Evolutionary conservation across 306 rosid species (phyloP), one percentile per base, ranked within the genome.

Genomic region (Abrus pulchellus): DNA sequence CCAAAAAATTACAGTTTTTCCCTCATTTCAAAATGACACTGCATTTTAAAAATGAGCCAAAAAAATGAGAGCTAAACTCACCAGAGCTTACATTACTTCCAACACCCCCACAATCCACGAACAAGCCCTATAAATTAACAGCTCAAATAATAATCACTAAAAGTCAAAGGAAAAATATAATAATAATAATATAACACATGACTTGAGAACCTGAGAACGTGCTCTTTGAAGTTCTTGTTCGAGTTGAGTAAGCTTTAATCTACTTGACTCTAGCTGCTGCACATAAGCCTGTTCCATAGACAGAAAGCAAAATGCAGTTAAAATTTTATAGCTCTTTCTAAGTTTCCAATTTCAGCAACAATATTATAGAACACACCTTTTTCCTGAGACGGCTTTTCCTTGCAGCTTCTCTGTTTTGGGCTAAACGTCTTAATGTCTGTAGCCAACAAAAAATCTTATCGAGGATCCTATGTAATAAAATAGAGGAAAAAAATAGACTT

Each of bases 321-420:
- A 14, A 1, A 27, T 12, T 33, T 57, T 68, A 32, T 3, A 47
- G 5, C 33, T 41, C n/a, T 34, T 74, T 54, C 34, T 6, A 9
- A 12, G 38, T 67, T 74, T 52, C 10, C 49, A 82, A 45, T 13
- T 49, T 29, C 45, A 40, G 10, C 27, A 3, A 32, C 30, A 45
- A 3, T 57, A 5, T n/a, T 14, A 13, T 70, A 68, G 50, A 74
- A 64, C 74, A 49, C 47, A 94, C 98, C 97, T 94, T 94, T 70
- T 94, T 94, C 78, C 97, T 91, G 14, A 92, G 87, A 47, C 97
- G 97, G 87, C 98, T 94, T 87, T 94, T 94, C 87, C 88, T 91
- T 74, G 98, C 97, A 64, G 98, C 98, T 32, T 92, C 98, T 86
- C 98, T 85, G 90, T 94, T 94, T 74, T 94, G 98, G 75, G 98